These are phyloP conservation scores for Rhododendron ferrugineum DNA, from an alignment of 148 eudicot species.

Conservation along the genomic window DNA sequence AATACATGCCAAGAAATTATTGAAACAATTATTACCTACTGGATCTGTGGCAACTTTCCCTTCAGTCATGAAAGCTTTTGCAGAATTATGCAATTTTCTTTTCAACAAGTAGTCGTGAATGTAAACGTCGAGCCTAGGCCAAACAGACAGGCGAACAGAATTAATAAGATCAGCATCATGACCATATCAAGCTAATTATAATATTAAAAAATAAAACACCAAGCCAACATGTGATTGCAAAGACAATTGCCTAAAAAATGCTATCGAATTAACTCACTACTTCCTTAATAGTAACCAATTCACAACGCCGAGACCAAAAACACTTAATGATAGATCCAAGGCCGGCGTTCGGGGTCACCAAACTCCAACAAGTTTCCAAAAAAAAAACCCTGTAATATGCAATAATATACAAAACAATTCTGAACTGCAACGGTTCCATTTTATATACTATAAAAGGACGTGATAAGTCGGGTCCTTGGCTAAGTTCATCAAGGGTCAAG, in stretches of 20 bases:
- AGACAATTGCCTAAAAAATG: not conserved
- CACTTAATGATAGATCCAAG: not conserved
- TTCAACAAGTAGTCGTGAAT: conserved; percentile 95
- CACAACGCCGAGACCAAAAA: not conserved
- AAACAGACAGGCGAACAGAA: conserved; percentile 4
- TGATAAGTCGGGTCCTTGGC: not conserved
- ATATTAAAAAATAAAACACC: not conserved
- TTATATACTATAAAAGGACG: not conserved
- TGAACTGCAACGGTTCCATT: not conserved
- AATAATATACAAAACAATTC: not conserved
- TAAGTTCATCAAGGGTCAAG: not conserved
- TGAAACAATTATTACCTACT: conserved; percentile 57
- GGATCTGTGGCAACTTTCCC: conserved; percentile 99
- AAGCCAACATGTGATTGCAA: not conserved
- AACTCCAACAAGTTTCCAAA: not conserved
- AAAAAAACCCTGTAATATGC: not conserved
- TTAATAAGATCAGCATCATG: not conserved
- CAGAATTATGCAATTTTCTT: conserved; percentile 82
- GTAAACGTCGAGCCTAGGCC: conserved; percentile 89
- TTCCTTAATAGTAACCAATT: not conserved
- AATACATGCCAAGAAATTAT: not conserved
- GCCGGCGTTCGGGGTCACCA: not conserved
- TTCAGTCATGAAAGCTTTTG: conserved; percentile 97
- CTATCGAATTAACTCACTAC: not conserved
- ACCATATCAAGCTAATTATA: conserved; percentile 2